Evolutionary conservation across 305 asterid genomes (phyloP).

Genomic region (Fraxinus angustifolia): DNA sequence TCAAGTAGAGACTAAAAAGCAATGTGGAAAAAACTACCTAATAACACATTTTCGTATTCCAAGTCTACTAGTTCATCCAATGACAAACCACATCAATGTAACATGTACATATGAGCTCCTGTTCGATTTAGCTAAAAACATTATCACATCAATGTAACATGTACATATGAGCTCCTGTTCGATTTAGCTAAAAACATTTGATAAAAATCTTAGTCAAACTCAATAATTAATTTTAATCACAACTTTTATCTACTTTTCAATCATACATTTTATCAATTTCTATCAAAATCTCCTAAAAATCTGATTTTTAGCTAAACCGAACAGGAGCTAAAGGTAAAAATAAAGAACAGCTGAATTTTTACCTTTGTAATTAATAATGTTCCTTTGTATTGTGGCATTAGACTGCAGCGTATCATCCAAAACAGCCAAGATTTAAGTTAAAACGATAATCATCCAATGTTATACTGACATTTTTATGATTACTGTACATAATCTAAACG

Average conservation of each 20-base stretch:
- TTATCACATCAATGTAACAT: not conserved
- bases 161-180: not conserved
- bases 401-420: conserved; percentile 47
- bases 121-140: not conserved
- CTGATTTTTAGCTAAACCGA: not conserved
- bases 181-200: not conserved
- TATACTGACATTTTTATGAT: not conserved
- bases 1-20: not conserved
- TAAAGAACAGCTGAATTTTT: conserved; percentile 11
- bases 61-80: not conserved
- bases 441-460: not conserved
- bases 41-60: not conserved
- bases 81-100: not conserved
- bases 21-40: not conserved
- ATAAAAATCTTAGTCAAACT: not conserved
- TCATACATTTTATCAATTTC: not conserved
- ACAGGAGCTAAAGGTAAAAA: not conserved
- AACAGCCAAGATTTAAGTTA: conserved; percentile 17
- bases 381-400: conserved; percentile 71
- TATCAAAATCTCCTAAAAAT: not conserved
- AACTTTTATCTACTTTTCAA: not conserved
- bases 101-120: not conserved
- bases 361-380: conserved; percentile 60
- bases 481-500: not conserved
- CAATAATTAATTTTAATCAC: not conserved